Evolutionary conservation across 345 rosid species (phyloP), one percentile per base, ranked within the genome.

Genomic region (Brassica incana): DNA sequence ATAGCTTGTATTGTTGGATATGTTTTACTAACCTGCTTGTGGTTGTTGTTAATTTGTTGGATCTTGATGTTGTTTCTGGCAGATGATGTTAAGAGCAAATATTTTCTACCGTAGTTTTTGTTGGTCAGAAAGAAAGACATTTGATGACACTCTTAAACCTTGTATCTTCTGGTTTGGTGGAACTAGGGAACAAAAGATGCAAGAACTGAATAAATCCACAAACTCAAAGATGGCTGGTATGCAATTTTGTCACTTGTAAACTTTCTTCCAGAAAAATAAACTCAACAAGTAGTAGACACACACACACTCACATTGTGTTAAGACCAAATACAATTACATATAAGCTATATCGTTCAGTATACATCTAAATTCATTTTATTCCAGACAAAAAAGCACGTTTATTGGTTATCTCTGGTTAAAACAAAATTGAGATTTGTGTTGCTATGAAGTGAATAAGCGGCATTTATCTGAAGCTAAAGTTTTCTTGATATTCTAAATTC

Each of bases 11-110:
- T 38, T 8, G 45, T 38, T 38, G 45, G 10, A 38, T 38, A 38
- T 38, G 38, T 29, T 62, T 61, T 5, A 62, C 67, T 30, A 32
- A 32, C 5, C 5, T 63, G 40, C 5, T 63, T 63, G 6, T 65
- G 48, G 48, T 33, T 58, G 29, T 20, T 71, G 52, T 2, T 27
- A 20, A 20, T 20, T 20, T 20, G 23, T 20, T 20, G 23, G 54
- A 67, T 79, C 48, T 73, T 33, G 45, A 50, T 74, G 70, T 61
- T 74, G 48, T 50, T 74, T 69, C 0, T 27, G 61, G 38, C 86
- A 95, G 99, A 80, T 68, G 36, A 87, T 95, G 97, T 20, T 95
- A 89, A 89, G 88, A 86, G 83, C 1, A 11, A 59, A 16, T 0
- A 2, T 20, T 6, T 54, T 5, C 12, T 5, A 63, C 1, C 14